Evolutionary conservation across 352 stramenopile species (phyloP).

Genomic region (Blastocystis sp.): DNA sequence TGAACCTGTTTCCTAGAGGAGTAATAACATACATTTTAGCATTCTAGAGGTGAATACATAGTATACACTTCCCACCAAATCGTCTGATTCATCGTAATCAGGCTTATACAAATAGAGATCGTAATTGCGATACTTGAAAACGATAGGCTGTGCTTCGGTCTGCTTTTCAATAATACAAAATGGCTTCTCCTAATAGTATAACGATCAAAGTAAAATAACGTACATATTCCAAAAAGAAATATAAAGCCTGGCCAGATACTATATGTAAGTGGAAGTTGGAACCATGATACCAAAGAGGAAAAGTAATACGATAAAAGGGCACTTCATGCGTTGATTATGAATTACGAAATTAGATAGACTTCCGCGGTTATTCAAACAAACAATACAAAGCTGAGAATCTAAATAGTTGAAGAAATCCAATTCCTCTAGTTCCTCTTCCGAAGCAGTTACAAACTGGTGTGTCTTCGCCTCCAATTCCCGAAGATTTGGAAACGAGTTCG

Average conservation of each 20-base stretch:
- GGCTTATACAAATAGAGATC: constrained; percentile 47
- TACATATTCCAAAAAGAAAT: constrained; percentile 37
- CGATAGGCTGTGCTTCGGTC: neutral
- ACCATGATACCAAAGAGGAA: neutral
- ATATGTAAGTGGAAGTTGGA: neutral
- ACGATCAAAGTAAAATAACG: neutral
- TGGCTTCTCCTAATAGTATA: neutral
- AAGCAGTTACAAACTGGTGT: neutral
- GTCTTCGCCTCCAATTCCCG: neutral
- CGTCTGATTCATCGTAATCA: neutral
- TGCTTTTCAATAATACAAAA: constrained; percentile 41
- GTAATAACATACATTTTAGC: constrained; percentile 39
- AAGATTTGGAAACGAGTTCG: neutral
- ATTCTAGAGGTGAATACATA: neutral
- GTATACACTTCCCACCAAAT: neutral
- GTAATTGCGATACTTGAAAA: constrained; percentile 52
- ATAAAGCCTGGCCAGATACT: neutral
- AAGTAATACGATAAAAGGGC: neutral
- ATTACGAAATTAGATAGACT: neutral
- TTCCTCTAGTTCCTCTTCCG: neutral
- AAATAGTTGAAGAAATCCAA: neutral
- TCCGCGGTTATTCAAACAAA: neutral
- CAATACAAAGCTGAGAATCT: neutral
- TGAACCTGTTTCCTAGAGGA: constrained; percentile 18
- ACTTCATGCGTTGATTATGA: neutral